Evolutionary conservation across 1,284 basidiomycete genomes (phyloP).

Genomic region (Testicularia cyperi): DNA sequence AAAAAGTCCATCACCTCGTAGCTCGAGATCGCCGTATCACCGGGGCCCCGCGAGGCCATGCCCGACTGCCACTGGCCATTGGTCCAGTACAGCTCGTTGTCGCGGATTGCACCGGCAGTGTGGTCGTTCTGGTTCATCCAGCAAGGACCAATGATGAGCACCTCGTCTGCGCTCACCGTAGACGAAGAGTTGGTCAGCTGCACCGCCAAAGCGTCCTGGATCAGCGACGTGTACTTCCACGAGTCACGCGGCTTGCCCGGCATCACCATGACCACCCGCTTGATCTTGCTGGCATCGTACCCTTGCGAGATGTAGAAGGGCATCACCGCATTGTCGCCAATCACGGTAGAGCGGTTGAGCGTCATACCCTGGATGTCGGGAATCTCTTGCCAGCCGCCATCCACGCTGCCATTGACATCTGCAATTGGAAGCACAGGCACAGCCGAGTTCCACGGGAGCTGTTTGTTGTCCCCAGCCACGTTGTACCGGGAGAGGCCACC

Average conservation of each 20-base stretch:
- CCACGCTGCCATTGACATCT: conserved; percentile 21
- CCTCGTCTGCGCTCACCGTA: conserved; percentile 10
- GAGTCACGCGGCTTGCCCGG: conserved; percentile 54
- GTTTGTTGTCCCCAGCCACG: conserved; percentile 21
- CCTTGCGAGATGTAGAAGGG: conserved; percentile 46
- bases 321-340: conserved; percentile 21
- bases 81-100: conserved; percentile 45
- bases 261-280: conserved; percentile 51
- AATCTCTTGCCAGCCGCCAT: conserved; percentile 62
- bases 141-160: conserved; percentile 47
- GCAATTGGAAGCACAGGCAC: conserved; percentile 31
- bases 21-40: conserved; percentile 18
- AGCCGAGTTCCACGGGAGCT: conserved; percentile 47
- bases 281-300: conserved; percentile 39
- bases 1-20: conserved; percentile 48
- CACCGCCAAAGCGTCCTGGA: conserved; percentile 44
- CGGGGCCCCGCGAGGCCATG: conserved; percentile 29
- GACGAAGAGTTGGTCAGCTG: conserved; percentile 8
- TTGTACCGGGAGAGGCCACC: conserved; percentile 16
- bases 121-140: conserved; percentile 47
- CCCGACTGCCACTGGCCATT: conserved; percentile 48
- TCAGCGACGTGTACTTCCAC: conserved; percentile 51
- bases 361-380: conserved; percentile 41
- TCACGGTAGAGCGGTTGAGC: conserved; percentile 39
- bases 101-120: conserved; percentile 20